These are phyloP conservation scores for Syzygium aqueum DNA, from an alignment of 345 rosid species.

Conservation along the genomic window DNA sequence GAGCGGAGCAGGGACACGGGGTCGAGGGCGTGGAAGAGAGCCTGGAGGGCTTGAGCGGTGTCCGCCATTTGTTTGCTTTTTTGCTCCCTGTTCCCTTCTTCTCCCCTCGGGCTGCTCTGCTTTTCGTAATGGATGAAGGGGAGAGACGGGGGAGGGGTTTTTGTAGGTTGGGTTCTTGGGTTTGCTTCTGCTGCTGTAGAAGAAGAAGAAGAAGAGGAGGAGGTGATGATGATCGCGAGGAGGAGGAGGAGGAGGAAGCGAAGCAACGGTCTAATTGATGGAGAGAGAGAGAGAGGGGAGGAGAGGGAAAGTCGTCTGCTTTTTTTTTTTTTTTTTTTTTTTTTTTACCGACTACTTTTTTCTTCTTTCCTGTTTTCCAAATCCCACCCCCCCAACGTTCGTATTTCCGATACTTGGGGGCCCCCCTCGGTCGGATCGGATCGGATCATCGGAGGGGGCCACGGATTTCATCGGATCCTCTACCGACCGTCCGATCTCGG, in stretches of 20 bases:
- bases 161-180: neutral
- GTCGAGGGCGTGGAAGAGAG: slow-evolving; percentile 36
- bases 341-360: neutral
- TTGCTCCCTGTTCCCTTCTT: neutral
- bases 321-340: too few species aligned
- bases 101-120: too few species aligned
- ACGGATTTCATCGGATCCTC: slow-evolving; percentile 21
- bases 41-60: slow-evolving; percentile 13
- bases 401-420: slow-evolving; percentile 11
- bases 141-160: neutral
- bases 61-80: neutral
- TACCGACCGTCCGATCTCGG: slow-evolving; percentile 11
- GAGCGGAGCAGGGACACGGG: slow-evolving; percentile 60
- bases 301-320: neutral
- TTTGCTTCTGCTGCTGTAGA: neutral
- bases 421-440: neutral
- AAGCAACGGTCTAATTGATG: neutral
- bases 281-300: neutral
- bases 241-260: neutral
- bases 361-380: neutral
- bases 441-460: neutral
- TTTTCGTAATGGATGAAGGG: neutral
- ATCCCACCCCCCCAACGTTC: neutral
- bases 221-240: neutral
- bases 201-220: neutral